phyloP scores from a whole-genome alignment of 225 moss, liverwort and hornwort species.

The Lunularia cruciata region DNA sequence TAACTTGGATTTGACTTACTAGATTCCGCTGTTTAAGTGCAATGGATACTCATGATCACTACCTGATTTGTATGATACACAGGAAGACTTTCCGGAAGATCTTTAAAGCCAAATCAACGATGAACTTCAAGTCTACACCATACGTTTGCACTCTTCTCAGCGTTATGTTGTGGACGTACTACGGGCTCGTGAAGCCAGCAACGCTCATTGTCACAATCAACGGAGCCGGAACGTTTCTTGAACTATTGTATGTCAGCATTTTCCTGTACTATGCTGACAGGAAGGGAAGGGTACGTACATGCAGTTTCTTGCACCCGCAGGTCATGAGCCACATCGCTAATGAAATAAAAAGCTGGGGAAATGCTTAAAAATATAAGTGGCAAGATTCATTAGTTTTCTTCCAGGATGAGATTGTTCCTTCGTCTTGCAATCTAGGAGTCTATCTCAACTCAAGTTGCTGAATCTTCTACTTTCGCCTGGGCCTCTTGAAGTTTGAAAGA shows the following conservation, averaged over 20 bases:
- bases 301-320: background rate
- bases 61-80: background rate
- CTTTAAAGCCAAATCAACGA: slow-evolving; percentile 29
- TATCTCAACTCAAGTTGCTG: too few species aligned
- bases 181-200: slow-evolving; percentile 28
- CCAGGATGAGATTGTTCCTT: too few species aligned
- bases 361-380: too few species aligned
- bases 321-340: too few species aligned
- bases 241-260: slow-evolving; percentile 14
- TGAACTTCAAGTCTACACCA: slow-evolving; percentile 24
- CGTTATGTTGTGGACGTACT: slow-evolving; percentile 28
- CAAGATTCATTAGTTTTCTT: too few species aligned
- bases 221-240: slow-evolving; percentile 17
- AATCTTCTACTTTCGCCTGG: too few species aligned
- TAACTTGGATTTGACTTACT: background rate
- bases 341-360: too few species aligned
- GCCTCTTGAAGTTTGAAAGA: too few species aligned
- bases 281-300: slow-evolving; percentile 16
- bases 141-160: slow-evolving; percentile 27
- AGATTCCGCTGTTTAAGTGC: background rate
- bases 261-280: slow-evolving; percentile 19
- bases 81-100: slow-evolving; percentile 26
- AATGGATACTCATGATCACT: background rate
- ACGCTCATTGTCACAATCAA: slow-evolving; percentile 27
- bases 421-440: too few species aligned